phyloP scores from a whole-genome alignment of 768 basidiomycete species.

The Dioszegia aurantiaca region DNA sequence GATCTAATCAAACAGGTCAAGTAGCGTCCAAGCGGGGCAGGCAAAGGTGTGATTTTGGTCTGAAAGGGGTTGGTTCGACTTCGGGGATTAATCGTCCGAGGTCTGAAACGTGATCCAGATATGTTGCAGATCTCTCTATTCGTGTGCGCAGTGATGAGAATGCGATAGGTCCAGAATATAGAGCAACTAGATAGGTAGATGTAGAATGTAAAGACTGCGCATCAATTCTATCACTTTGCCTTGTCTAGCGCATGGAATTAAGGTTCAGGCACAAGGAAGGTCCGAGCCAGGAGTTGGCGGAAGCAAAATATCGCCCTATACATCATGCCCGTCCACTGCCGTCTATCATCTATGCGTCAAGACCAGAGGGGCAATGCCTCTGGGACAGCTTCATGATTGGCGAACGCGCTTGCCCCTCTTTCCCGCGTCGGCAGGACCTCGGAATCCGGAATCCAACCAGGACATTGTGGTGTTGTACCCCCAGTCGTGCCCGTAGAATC shows the following conservation, averaged over 20 bases:
- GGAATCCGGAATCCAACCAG: conserved; percentile 42
- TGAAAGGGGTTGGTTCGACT: not conserved
- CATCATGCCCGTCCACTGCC: too few species aligned
- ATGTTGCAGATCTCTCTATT: too few species aligned
- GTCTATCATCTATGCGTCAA: too few species aligned
- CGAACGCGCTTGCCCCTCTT: not conserved
- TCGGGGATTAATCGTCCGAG: not conserved
- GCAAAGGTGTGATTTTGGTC: too few species aligned
- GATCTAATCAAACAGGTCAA: too few species aligned
- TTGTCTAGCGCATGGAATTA: not conserved
- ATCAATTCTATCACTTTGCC: not conserved
- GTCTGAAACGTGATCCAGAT: too few species aligned
- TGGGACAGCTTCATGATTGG: too few species aligned
- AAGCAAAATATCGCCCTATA: too few species aligned
- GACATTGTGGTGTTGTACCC: conserved; percentile 49
- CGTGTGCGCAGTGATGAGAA: not conserved
- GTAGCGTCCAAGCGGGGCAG: conserved; percentile 5
- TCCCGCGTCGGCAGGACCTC: too few species aligned
- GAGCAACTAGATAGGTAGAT: conserved; percentile 6
- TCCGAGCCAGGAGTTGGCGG: not conserved
- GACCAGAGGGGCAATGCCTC: too few species aligned
- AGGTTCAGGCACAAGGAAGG: not conserved
- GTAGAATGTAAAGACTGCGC: not conserved
- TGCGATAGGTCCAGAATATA: not conserved
- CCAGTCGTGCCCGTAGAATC: conserved; percentile 50